Conservation (phyloP, 176 grass and related monocot species). For the Oropetium thomaeum region DNA sequence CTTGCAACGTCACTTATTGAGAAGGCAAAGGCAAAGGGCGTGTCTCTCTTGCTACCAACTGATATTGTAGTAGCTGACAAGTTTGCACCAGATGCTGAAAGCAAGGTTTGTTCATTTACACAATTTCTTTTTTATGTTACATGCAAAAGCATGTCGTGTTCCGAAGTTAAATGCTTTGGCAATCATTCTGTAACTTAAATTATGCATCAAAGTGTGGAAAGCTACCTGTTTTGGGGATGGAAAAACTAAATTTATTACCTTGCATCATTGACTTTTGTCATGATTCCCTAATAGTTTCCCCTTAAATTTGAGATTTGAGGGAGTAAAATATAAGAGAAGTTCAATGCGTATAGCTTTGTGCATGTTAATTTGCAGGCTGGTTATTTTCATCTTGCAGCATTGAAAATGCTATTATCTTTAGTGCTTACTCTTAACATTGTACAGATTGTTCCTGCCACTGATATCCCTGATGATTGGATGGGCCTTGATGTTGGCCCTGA, state of each 20-base stretch:
- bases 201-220: not conserved
- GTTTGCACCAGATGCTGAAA: constrained; percentile 93
- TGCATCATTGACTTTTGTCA: not conserved
- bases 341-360: not conserved
- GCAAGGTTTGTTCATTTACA: constrained; percentile 62
- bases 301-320: not conserved
- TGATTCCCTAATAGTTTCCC: not conserved
- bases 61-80: constrained; percentile 85
- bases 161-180: not conserved
- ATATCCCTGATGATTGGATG: constrained; percentile 91
- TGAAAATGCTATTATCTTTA: not conserved
- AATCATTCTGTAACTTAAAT: not conserved
- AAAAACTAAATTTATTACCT: not conserved
- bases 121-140: not conserved
- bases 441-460: constrained; percentile 68
- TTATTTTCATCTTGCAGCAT: not conserved
- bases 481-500: constrained; percentile 91
- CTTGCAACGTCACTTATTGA: constrained; percentile 79
- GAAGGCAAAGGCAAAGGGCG: constrained; percentile 82
- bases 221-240: not conserved
- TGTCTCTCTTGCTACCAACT: constrained; percentile 71
- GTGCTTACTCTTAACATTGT: not conserved
- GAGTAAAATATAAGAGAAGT: not conserved
- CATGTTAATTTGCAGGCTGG: not conserved
- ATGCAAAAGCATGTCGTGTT: not conserved